Evolutionary conservation across 2,329 filamentous ascomycete species (phyloP).

Genomic region (Aureobasidium sp.): DNA sequence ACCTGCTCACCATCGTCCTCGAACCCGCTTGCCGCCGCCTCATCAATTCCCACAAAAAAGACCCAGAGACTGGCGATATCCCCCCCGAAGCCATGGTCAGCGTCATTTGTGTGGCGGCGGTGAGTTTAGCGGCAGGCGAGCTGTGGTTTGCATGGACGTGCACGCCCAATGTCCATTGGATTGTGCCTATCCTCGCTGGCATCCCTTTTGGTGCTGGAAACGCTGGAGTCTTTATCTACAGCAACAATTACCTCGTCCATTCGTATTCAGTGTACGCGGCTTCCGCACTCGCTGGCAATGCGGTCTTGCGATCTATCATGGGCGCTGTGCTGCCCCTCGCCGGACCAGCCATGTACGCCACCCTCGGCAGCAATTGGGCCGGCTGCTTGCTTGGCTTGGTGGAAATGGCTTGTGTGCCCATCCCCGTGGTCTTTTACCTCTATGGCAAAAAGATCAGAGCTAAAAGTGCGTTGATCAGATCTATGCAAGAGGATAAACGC

Average conservation of each 20-base stretch:
- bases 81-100: constrained; percentile 75
- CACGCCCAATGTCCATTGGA: constrained; percentile 75
- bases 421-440: constrained; percentile 70
- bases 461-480: constrained; percentile 48
- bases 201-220: constrained; percentile 75
- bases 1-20: constrained; percentile 43
- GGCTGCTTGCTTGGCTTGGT: constrained; percentile 68
- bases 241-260: constrained; percentile 70
- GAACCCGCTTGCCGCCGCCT: constrained; percentile 67
- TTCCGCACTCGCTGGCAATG: constrained; percentile 71
- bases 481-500: constrained; percentile 42
- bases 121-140: constrained; percentile 70
- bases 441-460: constrained; percentile 52
- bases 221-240: constrained; percentile 73
- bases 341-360: constrained; percentile 63
- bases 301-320: constrained; percentile 63
- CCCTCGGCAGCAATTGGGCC: constrained; percentile 68
- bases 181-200: constrained; percentile 69
- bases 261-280: constrained; percentile 78
- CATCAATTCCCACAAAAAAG: constrained; percentile 68
- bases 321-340: constrained; percentile 75
- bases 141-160: constrained; percentile 87
- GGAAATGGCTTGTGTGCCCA: constrained; percentile 67
- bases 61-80: constrained; percentile 66
- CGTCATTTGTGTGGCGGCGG: constrained; percentile 69